Evolutionary conservation across 2,329 filamentous ascomycete species (phyloP).

Genomic region (Aspergillus fumigatus): DNA sequence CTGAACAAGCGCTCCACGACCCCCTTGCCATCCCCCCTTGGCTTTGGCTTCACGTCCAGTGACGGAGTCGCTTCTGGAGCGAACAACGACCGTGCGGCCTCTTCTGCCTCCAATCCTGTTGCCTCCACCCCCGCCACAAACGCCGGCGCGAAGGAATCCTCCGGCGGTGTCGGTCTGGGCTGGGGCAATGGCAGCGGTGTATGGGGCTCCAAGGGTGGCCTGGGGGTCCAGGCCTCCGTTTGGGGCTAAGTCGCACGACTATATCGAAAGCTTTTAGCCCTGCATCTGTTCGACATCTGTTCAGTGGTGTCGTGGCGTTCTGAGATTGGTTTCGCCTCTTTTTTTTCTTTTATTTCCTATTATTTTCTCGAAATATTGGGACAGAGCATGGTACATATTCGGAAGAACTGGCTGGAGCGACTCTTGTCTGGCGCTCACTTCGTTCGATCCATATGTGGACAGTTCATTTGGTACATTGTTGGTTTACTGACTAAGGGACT

Average conservation of each 20-base stretch:
- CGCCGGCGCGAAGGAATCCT: conserved; percentile 37
- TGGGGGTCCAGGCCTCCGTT: conserved; percentile 86
- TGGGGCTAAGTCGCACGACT: conserved; percentile 63
- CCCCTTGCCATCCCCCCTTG: conserved; percentile 82
- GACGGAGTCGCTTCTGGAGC: conserved; percentile 32
- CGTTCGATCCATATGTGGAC: conserved; percentile 20
- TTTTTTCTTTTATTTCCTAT: conserved; percentile 5
- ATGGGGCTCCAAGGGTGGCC: conserved; percentile 76
- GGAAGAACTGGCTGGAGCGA: conserved; percentile 19
- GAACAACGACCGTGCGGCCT: conserved; percentile 51
- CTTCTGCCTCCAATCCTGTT: conserved; percentile 56
- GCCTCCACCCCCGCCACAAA: conserved; percentile 40
- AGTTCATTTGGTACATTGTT: conserved; percentile 27
- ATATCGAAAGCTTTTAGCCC: background rate
- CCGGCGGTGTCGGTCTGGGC: conserved; percentile 48
- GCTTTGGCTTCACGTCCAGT: conserved; percentile 62
- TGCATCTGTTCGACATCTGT: conserved; percentile 12
- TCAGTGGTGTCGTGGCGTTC: conserved; percentile 26
- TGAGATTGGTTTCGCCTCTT: conserved; percentile 14
- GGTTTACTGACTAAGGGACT: conserved; percentile 25
- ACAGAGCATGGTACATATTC: conserved; percentile 32
- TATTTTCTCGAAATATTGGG: conserved; percentile 19
- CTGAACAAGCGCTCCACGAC: conserved; percentile 82
- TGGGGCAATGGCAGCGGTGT: conserved; percentile 80
- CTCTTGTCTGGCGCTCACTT: conserved; percentile 17